Evolutionary conservation across 306 rosid genomes (phyloP).

Genomic region (Cucurbita argyrosperma): DNA sequence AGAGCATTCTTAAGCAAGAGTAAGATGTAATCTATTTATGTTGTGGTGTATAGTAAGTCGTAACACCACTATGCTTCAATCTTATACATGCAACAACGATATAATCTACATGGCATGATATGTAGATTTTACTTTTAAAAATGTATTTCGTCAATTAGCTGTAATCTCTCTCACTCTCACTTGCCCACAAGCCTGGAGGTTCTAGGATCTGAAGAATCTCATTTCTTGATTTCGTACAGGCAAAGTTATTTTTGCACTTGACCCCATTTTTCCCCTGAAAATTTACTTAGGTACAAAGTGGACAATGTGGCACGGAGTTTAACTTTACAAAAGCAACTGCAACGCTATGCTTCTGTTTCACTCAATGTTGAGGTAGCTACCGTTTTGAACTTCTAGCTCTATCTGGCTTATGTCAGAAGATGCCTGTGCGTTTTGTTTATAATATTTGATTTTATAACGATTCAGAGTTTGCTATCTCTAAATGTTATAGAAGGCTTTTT

Average conservation of each 20-base stretch:
- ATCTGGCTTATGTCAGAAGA: not conserved
- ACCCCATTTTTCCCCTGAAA: conserved; percentile 4
- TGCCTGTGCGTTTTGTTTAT: not conserved
- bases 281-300: conserved; percentile 60
- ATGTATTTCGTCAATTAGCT: not conserved
- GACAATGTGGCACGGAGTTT: conserved; percentile 34
- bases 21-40: not conserved
- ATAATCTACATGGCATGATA: not conserved
- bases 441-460: not conserved
- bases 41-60: not conserved
- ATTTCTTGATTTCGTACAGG: not conserved
- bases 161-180: too few species aligned
- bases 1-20: not conserved
- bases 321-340: conserved; percentile 60
- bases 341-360: conserved; percentile 62
- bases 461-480: not conserved
- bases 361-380: conserved; percentile 54
- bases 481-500: not conserved
- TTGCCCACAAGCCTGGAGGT: not conserved
- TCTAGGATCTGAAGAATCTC: not conserved
- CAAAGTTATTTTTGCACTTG: conserved; percentile 12
- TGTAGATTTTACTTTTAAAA: not conserved
- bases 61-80: not conserved
- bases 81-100: not conserved
- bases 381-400: not conserved